These are phyloP conservation scores for Macrophomina pseudophaseolina DNA, from an alignment of 2,329 filamentous ascomycete genomes.

Conservation along the genomic window DNA sequence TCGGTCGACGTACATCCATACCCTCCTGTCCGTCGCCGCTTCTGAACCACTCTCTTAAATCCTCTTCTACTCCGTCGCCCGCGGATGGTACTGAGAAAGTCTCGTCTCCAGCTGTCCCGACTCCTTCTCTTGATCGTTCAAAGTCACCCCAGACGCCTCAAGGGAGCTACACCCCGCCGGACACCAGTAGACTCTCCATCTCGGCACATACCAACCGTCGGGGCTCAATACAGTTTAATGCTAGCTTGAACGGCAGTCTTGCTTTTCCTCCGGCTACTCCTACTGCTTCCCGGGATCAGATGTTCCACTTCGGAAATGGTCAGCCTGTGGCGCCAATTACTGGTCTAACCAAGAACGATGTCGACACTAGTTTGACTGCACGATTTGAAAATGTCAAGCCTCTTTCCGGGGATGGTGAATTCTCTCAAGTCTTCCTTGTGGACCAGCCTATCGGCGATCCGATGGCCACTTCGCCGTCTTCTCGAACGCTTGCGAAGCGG, in stretches of 20 bases:
- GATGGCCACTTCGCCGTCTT: constrained; percentile 36
- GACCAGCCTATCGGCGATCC: constrained; percentile 52
- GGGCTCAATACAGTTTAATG: constrained; percentile 45
- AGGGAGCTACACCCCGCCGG: constrained; percentile 74
- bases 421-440: constrained; percentile 89
- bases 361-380: constrained; percentile 74
- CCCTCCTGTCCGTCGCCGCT: constrained; percentile 15
- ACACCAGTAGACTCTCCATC: constrained; percentile 83
- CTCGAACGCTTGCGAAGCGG: constrained; percentile 52
- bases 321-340: constrained; percentile 67
- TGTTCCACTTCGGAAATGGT: constrained; percentile 62
- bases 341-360: constrained; percentile 70
- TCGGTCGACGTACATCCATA: constrained; percentile 11
- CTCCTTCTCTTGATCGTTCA: constrained; percentile 62
- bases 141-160: constrained; percentile 77
- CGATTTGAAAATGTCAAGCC: constrained; percentile 82
- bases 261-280: constrained; percentile 79
- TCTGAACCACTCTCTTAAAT: constrained; percentile 17
- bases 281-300: constrained; percentile 67
- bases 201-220: constrained; percentile 58
- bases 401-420: constrained; percentile 80
- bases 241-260: constrained; percentile 47
- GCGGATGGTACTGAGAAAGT: constrained; percentile 55
- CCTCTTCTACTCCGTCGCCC: constrained; percentile 28
- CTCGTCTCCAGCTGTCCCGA: constrained; percentile 60